Percentiles rank a stretch among this genome's conserved stretches.
These are phyloP conservation scores for Mycena filopes DNA, from an alignment of 768 basidiomycete genomes.

Conservation along the genomic window DNA sequence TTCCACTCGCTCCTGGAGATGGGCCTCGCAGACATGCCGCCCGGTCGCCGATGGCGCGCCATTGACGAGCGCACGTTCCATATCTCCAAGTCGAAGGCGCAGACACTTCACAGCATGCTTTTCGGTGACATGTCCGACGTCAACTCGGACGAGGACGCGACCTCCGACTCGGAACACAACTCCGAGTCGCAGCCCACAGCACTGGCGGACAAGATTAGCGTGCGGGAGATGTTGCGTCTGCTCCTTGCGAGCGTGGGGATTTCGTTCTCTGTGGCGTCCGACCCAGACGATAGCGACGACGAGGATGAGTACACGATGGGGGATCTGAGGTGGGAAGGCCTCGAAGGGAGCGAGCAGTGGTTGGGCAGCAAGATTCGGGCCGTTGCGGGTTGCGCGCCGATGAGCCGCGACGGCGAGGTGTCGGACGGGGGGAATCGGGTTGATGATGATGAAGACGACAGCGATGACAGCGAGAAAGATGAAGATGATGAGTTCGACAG, in stretches of 20 bases:
- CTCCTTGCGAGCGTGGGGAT: slow-evolving; percentile 23
- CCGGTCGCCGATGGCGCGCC: slow-evolving; percentile 21
- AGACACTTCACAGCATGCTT: slow-evolving; percentile 5
- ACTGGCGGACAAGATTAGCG: not conserved
- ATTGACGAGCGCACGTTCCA: slow-evolving; percentile 21
- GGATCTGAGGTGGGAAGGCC: slow-evolving; percentile 5
- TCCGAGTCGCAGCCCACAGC: not conserved
- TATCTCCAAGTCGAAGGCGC: not conserved
- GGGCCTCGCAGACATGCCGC: slow-evolving; percentile 20
- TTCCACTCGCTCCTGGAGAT: slow-evolving; percentile 17
- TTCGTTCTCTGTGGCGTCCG: not conserved
- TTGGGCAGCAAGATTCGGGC: slow-evolving; percentile 9
- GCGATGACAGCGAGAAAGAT: not conserved
- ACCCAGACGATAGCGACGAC: not conserved
- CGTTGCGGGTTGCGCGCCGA: slow-evolving; percentile 1
- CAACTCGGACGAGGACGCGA: too few relatives aligned
- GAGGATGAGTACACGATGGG: not conserved
- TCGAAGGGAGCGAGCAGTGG: slow-evolving; percentile 10
- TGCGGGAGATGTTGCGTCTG: not conserved
- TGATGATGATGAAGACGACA: slow-evolving; percentile 14
- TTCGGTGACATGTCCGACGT: slow-evolving; percentile 12
- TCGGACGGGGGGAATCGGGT: not conserved
- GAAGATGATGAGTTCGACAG: slow-evolving; percentile 4
- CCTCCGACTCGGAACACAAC: too few relatives aligned
- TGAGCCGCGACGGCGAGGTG: not conserved